Percentiles rank a stretch among this genome's conserved stretches.
Evolutionary conservation across 345 rosid species (phyloP).

Genomic region (Moringa oleifera): DNA sequence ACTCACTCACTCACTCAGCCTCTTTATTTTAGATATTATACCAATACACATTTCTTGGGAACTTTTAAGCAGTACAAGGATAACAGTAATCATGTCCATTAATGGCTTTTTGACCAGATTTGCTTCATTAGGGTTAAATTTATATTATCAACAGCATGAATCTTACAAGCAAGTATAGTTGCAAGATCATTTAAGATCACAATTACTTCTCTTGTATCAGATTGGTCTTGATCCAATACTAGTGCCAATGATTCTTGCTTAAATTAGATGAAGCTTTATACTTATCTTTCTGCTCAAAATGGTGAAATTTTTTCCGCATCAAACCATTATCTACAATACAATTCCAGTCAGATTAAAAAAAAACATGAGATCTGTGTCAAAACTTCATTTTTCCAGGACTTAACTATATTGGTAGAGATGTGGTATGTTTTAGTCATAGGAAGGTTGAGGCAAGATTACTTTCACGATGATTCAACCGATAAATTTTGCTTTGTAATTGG

Average conservation of each 20-base stretch:
- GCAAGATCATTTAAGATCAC: neutral
- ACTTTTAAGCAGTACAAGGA: neutral
- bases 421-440: neutral
- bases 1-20: neutral
- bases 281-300: neutral
- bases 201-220: too few species aligned
- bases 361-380: conserved; percentile 3
- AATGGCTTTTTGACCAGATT: too few species aligned
- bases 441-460: neutral
- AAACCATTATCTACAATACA: too few species aligned
- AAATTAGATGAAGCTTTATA: too few species aligned
- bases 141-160: neutral
- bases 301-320: neutral
- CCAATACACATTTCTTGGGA: neutral
- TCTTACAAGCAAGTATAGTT: neutral
- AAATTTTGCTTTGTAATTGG: neutral
- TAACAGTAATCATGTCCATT: neutral
- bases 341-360: neutral
- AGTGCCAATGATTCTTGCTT: too few species aligned
- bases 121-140: neutral
- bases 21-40: too few species aligned
- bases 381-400: neutral
- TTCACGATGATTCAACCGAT: neutral
- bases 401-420: neutral
- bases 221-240: too few species aligned